These are phyloP conservation scores for Boletus bicolor DNA, from an alignment of 768 basidiomycete species.

Conservation along the genomic window DNA sequence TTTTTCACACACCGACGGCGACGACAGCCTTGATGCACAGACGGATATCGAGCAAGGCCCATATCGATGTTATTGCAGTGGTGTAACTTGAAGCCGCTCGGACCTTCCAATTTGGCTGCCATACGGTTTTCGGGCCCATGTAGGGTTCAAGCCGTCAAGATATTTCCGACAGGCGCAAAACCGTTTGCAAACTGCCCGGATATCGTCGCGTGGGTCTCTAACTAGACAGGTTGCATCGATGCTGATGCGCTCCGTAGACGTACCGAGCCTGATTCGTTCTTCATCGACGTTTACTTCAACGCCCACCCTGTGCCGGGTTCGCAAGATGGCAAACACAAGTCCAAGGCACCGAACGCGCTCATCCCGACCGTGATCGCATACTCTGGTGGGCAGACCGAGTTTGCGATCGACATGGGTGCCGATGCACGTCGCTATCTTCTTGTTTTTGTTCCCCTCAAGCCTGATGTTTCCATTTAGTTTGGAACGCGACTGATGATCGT, in stretches of 20 bases:
- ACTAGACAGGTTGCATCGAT: background rate
- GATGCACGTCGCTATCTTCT: conserved; percentile 47
- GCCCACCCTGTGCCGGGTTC: conserved; percentile 48
- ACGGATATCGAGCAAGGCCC: conserved; percentile 8
- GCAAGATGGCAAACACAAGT: conserved; percentile 52
- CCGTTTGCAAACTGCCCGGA: conserved; percentile 63
- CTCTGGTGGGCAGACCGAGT: conserved; percentile 65
- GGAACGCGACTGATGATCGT: conserved; percentile 79
- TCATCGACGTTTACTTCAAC: conserved; percentile 73
- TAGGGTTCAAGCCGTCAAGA: conserved; percentile 60
- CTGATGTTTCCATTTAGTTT: conserved; percentile 41
- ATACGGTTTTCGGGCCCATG: conserved; percentile 69
- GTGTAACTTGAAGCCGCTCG: conserved; percentile 59
- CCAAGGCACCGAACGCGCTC: conserved; percentile 65
- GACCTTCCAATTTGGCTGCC: conserved; percentile 58
- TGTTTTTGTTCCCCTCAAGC: background rate
- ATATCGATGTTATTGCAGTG: conserved; percentile 59
- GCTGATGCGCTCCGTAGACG: conserved; percentile 38
- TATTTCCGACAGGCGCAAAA: conserved; percentile 63
- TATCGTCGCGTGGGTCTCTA: conserved; percentile 55
- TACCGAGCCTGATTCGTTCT: conserved; percentile 73
- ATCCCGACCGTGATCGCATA: conserved; percentile 72
- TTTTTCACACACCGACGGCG: background rate
- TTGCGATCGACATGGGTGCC: conserved; percentile 62
- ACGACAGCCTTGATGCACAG: background rate